Conservation (phyloP, 768 basidiomycete species). For the Cantharellus anzutake region DNA sequence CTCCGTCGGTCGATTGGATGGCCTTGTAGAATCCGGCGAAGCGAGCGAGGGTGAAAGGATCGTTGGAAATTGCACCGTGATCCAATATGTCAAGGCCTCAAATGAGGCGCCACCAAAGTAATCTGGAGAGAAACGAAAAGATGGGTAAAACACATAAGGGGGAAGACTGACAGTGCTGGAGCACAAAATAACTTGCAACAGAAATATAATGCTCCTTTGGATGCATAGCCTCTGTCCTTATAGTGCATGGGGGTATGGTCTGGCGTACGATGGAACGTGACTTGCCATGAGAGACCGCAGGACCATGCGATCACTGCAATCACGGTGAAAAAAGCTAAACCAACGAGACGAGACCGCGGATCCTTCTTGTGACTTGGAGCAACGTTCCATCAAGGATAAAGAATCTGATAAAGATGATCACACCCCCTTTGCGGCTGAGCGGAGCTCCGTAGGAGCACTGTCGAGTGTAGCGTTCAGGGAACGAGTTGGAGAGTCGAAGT, state of each 20-base stretch:
- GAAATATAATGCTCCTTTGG: slow-evolving; percentile 23
- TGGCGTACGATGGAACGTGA: slow-evolving; percentile 19
- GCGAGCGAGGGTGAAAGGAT: slow-evolving; percentile 14
- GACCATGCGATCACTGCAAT: slow-evolving; percentile 21
- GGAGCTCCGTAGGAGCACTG: slow-evolving; percentile 22
- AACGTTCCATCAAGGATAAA: slow-evolving; percentile 21
- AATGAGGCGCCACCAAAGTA: slow-evolving; percentile 18
- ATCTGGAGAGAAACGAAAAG: slow-evolving; percentile 19
- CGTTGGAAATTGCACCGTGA: slow-evolving; percentile 12
- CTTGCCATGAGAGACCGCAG: slow-evolving; percentile 23
- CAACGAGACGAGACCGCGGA: slow-evolving; percentile 23
- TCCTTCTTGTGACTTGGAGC: slow-evolving; percentile 18
- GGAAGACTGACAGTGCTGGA: neutral
- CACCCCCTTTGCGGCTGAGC: slow-evolving; percentile 16
- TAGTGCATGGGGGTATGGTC: slow-evolving; percentile 14
- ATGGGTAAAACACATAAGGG: neutral
- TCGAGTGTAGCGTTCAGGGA: slow-evolving; percentile 24
- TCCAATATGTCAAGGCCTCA: slow-evolving; percentile 12
- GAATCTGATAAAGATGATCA: slow-evolving; percentile 24
- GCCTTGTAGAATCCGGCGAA: slow-evolving; percentile 16
- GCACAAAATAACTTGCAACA: slow-evolving; percentile 16
- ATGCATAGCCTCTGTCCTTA: slow-evolving; percentile 17
- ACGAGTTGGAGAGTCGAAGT: slow-evolving; percentile 27
- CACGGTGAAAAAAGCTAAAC: slow-evolving; percentile 18
- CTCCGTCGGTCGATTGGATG: slow-evolving; percentile 18